These are phyloP conservation scores for Oryza glaberrima DNA, from an alignment of 176 grass and related monocot genomes.

Conservation along the genomic window DNA sequence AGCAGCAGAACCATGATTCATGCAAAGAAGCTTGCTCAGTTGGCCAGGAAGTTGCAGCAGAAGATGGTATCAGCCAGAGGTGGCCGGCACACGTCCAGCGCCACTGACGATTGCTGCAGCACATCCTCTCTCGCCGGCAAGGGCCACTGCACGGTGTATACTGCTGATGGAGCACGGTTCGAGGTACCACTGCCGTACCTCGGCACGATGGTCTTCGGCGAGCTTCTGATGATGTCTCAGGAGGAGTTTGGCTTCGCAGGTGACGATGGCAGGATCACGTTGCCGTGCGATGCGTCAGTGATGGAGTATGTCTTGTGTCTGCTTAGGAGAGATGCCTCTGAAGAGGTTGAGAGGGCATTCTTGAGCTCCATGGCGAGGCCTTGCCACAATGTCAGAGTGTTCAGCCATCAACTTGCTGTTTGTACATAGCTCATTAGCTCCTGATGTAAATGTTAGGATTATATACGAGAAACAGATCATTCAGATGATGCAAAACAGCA, in stretches of 20 bases:
- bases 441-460: background rate
- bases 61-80: slow-evolving; percentile 2
- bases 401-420: background rate
- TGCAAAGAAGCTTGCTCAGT: slow-evolving; percentile 50
- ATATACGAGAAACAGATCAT: background rate
- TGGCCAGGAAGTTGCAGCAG: slow-evolving; percentile 50
- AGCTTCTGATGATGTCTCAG: slow-evolving; percentile 43
- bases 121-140: background rate
- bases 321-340: slow-evolving; percentile 43
- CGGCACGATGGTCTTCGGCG: background rate
- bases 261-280: slow-evolving; percentile 53
- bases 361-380: slow-evolving; percentile 48
- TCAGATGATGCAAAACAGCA: background rate
- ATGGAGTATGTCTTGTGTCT: slow-evolving; percentile 57
- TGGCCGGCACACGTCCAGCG: background rate
- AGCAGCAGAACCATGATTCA: slow-evolving; percentile 27
- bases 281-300: slow-evolving; percentile 45
- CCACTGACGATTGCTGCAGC: background rate
- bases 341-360: slow-evolving; percentile 53
- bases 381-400: slow-evolving; percentile 5
- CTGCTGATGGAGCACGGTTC: slow-evolving; percentile 20
- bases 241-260: slow-evolving; percentile 47
- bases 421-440: slow-evolving; percentile 1
- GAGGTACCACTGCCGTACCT: slow-evolving; percentile 43
- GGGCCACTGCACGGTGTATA: slow-evolving; percentile 37